Base-by-base conservation (phyloP, 2,329 filamentous ascomycete species). In the Xylariaceae sp. region DNA sequence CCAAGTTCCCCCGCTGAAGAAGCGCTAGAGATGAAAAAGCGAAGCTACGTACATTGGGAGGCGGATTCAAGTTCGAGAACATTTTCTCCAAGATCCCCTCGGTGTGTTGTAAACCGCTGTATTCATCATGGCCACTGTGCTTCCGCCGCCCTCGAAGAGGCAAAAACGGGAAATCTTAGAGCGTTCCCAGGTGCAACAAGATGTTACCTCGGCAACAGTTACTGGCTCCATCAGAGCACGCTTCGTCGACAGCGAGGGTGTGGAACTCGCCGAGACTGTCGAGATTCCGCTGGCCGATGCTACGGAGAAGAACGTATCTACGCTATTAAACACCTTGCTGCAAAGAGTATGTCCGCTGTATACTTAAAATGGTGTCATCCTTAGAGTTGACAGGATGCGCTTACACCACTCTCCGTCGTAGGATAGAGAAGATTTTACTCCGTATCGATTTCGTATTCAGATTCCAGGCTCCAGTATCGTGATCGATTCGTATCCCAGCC, bases 141-240 rank as follows among this genome's bases (percentile, higher is more conserved):
- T 83, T 5, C 88, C 88, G n/a, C 88, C 86, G 32, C 86, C 87
- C 4, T 89, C 83, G 36, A 97, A 96, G 65, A 79, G 88, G 46
- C 88, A 95, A 59, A 85, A 82, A 63, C 78, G 83, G 34, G 86
- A 86, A 52, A 74, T 75, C 15, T 72, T 83, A 28, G 85, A 87
- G 52, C 79, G 78, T 55, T 76, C 84, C 6, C 74, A 80, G 49
- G 68, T 78, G 32, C 88, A 94, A 57, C 83, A 92, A 58, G 81
- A 89, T 66, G 74, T 90, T 36, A 68, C 75, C 29, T 69, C 80
- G 15, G 74, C 84, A 34, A 76, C 83, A 1, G 76, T 79, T 23
- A 68, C 79, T 34, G 88, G 88, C 50, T 88, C 81, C 44, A 79
- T 94, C 59, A 83, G 87, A 62, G 81, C 94, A 33, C 85, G 90